A percentile compares a stretch with the other conserved stretches of the same genome.
phyloP scores from a whole-genome alignment of 2,329 filamentous ascomycete species.

The Fusarium xylarioides region DNA sequence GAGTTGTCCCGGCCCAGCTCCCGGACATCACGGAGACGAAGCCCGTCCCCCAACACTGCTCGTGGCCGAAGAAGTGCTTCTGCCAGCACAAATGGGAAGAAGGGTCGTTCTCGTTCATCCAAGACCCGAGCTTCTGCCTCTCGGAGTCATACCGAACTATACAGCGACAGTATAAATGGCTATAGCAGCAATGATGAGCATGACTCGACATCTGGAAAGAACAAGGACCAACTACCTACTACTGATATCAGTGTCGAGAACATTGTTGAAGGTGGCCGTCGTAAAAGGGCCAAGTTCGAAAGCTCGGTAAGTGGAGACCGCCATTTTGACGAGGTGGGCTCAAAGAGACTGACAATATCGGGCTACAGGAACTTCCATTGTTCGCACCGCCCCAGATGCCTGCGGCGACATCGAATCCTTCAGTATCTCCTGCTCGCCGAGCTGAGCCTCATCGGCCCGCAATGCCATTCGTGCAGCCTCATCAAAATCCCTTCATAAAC shows the following conservation, averaged over 20 bases:
- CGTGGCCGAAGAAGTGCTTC: slow-evolving; percentile 82
- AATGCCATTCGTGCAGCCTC: slow-evolving; percentile 78
- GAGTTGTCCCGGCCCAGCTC: slow-evolving; percentile 75
- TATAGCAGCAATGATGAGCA: slow-evolving; percentile 90
- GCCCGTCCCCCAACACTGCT: slow-evolving; percentile 75
- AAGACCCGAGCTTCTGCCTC: slow-evolving; percentile 68
- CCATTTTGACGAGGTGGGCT: slow-evolving; percentile 34
- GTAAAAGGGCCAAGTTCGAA: slow-evolving; percentile 94
- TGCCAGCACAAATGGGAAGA: slow-evolving; percentile 69
- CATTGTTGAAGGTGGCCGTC: slow-evolving; percentile 94
- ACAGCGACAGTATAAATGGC: slow-evolving; percentile 72
- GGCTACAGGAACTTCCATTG: slow-evolving; percentile 84
- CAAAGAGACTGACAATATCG: slow-evolving; percentile 44
- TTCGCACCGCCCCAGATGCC: slow-evolving; percentile 96
- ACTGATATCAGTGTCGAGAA: slow-evolving; percentile 98
- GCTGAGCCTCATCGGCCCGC: slow-evolving; percentile 75
- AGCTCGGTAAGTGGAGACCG: slow-evolving; percentile 81
- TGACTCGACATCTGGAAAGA: slow-evolving; percentile 76
- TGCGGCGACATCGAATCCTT: slow-evolving; percentile 95
- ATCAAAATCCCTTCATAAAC: slow-evolving; percentile 83
- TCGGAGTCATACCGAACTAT: slow-evolving; percentile 64
- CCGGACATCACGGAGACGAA: slow-evolving; percentile 77
- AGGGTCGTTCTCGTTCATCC: slow-evolving; percentile 72
- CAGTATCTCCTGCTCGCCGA: slow-evolving; percentile 89
- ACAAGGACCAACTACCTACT: slow-evolving; percentile 87